phyloP scores from a whole-genome alignment of 225 moss, liverwort and hornwort species.

The Rhytidiadelphus loreus region DNA sequence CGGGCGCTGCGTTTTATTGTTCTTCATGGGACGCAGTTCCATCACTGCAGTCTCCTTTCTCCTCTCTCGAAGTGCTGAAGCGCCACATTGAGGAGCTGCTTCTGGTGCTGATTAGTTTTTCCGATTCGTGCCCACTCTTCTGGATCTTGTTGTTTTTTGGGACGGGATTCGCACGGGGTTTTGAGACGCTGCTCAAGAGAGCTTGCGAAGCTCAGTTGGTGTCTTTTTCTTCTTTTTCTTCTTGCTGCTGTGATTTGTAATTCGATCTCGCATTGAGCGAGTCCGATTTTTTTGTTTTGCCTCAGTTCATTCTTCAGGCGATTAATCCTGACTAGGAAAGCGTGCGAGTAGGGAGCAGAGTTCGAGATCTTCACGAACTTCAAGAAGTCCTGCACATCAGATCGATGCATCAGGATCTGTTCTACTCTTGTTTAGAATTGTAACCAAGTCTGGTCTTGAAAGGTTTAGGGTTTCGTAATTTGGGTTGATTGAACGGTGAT shows the following conservation, averaged over 20 bases:
- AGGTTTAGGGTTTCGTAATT: background rate
- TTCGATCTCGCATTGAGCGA: background rate
- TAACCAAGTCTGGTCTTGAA: background rate
- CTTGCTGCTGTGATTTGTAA: background rate
- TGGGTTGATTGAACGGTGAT: background rate
- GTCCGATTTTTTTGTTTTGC: background rate
- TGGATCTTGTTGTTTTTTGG: background rate
- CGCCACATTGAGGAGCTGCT: background rate
- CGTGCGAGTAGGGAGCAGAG: background rate
- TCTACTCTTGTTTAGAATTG: background rate
- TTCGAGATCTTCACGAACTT: background rate
- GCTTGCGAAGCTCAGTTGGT: background rate
- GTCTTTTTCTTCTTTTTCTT: background rate
- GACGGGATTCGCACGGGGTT: background rate
- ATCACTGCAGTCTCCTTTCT: background rate
- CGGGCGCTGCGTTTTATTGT: background rate
- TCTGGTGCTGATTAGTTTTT: background rate
- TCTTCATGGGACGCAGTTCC: background rate
- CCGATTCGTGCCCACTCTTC: background rate
- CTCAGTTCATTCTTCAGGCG: slow-evolving; percentile 1
- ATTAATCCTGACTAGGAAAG: background rate
- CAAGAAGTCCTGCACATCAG: background rate
- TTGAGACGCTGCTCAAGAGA: background rate
- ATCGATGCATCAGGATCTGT: background rate
- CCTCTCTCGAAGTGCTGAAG: background rate